Evolutionary conservation across 2,329 filamentous ascomycete species (phyloP).

Genomic region (Orbilia oligospora): DNA sequence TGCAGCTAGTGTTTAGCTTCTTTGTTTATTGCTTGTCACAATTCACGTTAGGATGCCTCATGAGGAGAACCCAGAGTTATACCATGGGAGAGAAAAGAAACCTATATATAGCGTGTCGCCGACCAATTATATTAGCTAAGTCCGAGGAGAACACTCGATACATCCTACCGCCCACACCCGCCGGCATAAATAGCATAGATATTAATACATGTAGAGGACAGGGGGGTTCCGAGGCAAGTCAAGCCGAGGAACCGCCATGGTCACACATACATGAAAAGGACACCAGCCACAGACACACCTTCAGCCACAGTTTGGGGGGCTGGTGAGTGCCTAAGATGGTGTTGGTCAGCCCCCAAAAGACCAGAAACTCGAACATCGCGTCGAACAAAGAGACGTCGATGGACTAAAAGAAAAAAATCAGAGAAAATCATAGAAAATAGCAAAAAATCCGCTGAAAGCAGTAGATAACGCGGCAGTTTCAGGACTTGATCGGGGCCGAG

Average conservation of each 20-base stretch:
- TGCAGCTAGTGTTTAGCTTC: too few relatives aligned
- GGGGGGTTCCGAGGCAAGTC: not conserved
- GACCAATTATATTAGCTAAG: too few relatives aligned
- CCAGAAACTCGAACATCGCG: not conserved
- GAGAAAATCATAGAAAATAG: slow-evolving; percentile 56
- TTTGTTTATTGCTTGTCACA: too few relatives aligned
- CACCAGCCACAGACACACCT: slow-evolving; percentile 10
- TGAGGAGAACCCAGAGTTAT: too few relatives aligned
- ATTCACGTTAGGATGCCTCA: too few relatives aligned
- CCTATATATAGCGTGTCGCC: too few relatives aligned
- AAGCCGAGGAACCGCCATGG: not conserved
- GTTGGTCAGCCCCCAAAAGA: slow-evolving; percentile 13
- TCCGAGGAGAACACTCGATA: too few relatives aligned
- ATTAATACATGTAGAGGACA: too few relatives aligned
- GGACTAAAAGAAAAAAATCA: slow-evolving; percentile 18
- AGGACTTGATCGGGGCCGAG: slow-evolving; percentile 5
- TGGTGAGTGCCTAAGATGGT: slow-evolving; percentile 1
- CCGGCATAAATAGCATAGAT: too few relatives aligned
- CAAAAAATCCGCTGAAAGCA: slow-evolving; percentile 49
- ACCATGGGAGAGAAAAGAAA: too few relatives aligned
- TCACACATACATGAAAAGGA: not conserved
- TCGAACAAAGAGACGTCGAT: slow-evolving; percentile 14
- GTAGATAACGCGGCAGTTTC: slow-evolving; percentile 28
- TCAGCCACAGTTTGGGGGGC: not conserved
- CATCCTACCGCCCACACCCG: too few relatives aligned